These are phyloP conservation scores for Saturnispora besseyi DNA, from an alignment of 805 yeast genomes.

Conservation along the genomic window DNA sequence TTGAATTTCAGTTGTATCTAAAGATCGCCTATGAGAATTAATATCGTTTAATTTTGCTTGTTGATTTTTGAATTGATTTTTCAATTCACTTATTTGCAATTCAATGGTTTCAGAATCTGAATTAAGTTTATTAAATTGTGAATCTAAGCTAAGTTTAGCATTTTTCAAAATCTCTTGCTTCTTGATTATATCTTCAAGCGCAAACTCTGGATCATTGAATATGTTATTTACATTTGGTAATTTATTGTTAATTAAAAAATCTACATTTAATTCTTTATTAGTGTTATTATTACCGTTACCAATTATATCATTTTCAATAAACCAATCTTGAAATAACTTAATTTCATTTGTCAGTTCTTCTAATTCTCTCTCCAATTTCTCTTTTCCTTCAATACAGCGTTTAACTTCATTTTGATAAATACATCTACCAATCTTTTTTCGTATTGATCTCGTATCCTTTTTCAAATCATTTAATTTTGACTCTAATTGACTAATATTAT, in stretches of 20 bases:
- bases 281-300: not conserved
- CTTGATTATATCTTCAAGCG: not conserved
- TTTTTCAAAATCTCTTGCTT: not conserved
- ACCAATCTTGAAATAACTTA: conserved; percentile 18
- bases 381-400: conserved; percentile 13
- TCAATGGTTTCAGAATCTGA: not conserved
- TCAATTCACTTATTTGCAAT: not conserved
- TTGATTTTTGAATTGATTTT: not conserved
- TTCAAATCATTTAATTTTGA: conserved; percentile 16
- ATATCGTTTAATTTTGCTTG: not conserved
- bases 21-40: not conserved
- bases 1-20: conserved; percentile 2
- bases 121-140: not conserved
- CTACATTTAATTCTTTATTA: conserved; percentile 16
- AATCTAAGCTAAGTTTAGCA: not conserved
- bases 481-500: conserved; percentile 11
- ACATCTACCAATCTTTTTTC: conserved; percentile 12
- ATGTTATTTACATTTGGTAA: not conserved
- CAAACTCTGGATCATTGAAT: not conserved
- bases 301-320: not conserved
- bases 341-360: conserved; percentile 27
- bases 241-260: conserved; percentile 15
- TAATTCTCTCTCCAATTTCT: conserved; percentile 24
- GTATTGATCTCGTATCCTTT: conserved; percentile 8
- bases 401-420: conserved; percentile 13